Percentiles rank a stretch among this genome's conserved stretches.
Conservation (phyloP, 2,329 filamentous ascomycete species). For the Emmonsia crescens region DNA sequence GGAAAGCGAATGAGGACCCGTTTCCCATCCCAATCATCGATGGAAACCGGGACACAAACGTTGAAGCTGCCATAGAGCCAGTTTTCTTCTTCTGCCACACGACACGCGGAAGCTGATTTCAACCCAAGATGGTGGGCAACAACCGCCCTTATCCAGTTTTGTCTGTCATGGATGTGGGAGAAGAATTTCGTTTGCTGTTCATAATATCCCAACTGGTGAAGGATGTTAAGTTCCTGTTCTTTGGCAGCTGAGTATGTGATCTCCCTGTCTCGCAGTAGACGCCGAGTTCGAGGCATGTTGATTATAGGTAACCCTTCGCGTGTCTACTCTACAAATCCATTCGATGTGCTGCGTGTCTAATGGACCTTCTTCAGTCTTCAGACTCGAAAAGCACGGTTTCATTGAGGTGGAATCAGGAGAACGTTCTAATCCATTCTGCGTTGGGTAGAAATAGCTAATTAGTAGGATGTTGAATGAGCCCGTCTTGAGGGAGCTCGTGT, state of each 20-base stretch:
- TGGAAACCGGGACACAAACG: constrained; percentile 18
- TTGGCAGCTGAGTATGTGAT: constrained; percentile 16
- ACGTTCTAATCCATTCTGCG: too few relatives aligned
- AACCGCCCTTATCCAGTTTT: constrained; percentile 16
- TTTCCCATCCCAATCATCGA: neutral
- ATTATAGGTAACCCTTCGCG: too few relatives aligned
- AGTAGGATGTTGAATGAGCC: too few relatives aligned
- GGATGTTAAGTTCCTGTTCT: constrained; percentile 15
- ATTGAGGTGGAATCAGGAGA: too few relatives aligned
- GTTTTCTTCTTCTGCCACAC: constrained; percentile 16
- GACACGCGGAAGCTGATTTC: constrained; percentile 6
- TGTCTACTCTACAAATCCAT: too few relatives aligned
- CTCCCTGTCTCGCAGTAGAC: constrained; percentile 13
- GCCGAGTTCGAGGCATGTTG: constrained; percentile 1
- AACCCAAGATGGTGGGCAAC: constrained; percentile 22
- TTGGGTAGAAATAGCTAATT: too few relatives aligned
- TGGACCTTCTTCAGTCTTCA: too few relatives aligned
- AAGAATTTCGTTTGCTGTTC: constrained; percentile 16
- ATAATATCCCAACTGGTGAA: constrained; percentile 15
- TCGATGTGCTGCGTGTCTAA: too few relatives aligned
- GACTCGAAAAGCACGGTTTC: too few relatives aligned
- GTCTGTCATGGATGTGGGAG: constrained; percentile 11
- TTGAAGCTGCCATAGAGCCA: constrained; percentile 30
- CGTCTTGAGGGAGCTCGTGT: too few relatives aligned
- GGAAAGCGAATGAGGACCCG: neutral